These are phyloP conservation scores for Camellia lanceoleosa DNA, from an alignment of 148 eudicot genomes.

Conservation along the genomic window DNA sequence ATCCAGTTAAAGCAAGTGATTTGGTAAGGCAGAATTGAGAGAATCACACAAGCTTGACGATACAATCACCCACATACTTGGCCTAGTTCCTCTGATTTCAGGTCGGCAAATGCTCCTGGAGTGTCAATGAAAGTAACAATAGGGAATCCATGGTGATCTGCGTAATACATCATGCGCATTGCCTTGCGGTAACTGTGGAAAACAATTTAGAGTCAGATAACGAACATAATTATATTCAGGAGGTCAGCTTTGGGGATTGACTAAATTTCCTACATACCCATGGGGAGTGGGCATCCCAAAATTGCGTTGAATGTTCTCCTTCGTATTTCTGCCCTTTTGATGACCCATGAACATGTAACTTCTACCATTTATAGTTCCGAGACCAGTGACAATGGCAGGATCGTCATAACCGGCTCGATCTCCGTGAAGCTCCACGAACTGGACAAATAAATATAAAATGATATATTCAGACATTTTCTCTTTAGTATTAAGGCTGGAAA, in stretches of 20 bases:
- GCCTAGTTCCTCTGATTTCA: slow-evolving; percentile 87
- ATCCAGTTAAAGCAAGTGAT: slow-evolving; percentile 16
- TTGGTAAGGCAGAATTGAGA: background rate
- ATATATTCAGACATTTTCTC: background rate
- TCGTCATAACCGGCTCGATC: slow-evolving; percentile 91
- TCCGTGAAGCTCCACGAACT: slow-evolving; percentile 95
- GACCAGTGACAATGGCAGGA: slow-evolving; percentile 86
- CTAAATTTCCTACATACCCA: slow-evolving; percentile 40
- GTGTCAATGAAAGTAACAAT: slow-evolving; percentile 84
- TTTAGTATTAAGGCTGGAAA: background rate
- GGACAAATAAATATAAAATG: slow-evolving; percentile 14
- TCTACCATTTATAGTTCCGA: slow-evolving; percentile 73
- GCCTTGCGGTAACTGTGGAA: slow-evolving; percentile 77
- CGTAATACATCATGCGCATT: slow-evolving; percentile 85
- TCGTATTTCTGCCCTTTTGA: slow-evolving; percentile 89
- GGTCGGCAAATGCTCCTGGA: slow-evolving; percentile 91
- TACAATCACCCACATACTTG: slow-evolving; percentile 56
- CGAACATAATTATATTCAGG: background rate
- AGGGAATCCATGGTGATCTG: slow-evolving; percentile 93
- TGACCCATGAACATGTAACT: slow-evolving; percentile 89
- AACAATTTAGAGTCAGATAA: slow-evolving; percentile 16
- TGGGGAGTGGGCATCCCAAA: slow-evolving; percentile 99
- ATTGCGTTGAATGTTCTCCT: slow-evolving; percentile 77
- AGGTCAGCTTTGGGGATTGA: background rate
- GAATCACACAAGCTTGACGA: background rate